A percentile compares a stretch with the other conserved stretches of the same genome.
These are phyloP conservation scores for Coemansia sp. DNA, from an alignment of 192 early-diverging fungal genomes.

Conservation along the genomic window DNA sequence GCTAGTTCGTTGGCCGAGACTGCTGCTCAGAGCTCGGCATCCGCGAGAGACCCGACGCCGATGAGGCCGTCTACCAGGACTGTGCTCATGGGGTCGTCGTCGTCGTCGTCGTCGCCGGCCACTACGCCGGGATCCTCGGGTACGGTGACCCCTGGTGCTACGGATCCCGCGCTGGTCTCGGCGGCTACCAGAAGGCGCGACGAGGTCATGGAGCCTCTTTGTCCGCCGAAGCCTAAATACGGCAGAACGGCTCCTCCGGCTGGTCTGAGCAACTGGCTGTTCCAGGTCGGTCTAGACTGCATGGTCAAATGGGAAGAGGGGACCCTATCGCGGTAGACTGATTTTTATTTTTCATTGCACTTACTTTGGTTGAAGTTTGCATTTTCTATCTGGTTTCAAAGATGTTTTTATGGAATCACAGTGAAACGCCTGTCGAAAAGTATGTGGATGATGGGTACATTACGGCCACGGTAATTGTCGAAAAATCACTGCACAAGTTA, in stretches of 20 bases:
- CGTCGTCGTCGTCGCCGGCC: background rate
- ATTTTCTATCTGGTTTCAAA: background rate
- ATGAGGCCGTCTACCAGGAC: background rate
- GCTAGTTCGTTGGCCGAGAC: background rate
- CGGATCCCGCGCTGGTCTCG: background rate
- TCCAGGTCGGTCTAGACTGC: conserved; percentile 45
- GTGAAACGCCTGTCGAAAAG: too few relatives aligned
- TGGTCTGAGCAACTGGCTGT: conserved; percentile 47
- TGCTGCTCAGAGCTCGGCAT: background rate
- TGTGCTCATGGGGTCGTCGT: background rate
- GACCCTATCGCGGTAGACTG: conserved; percentile 31
- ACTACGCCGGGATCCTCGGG: background rate
- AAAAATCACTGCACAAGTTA: too few relatives aligned
- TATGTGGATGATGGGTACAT: too few relatives aligned
- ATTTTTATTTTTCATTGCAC: background rate
- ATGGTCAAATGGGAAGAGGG: conserved; percentile 49
- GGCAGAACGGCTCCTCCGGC: conserved; percentile 15
- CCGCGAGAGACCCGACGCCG: background rate
- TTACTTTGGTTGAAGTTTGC: background rate
- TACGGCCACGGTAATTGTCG: too few relatives aligned
- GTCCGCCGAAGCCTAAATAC: conserved; percentile 14
- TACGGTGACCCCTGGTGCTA: background rate
- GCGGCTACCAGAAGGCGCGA: conserved; percentile 14
- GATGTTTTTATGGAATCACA: too few relatives aligned
- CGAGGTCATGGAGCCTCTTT: conserved; percentile 41